These are phyloP conservation scores for Coemansia interrupta DNA, from an alignment of 192 early-diverging fungal genomes.

Conservation along the genomic window DNA sequence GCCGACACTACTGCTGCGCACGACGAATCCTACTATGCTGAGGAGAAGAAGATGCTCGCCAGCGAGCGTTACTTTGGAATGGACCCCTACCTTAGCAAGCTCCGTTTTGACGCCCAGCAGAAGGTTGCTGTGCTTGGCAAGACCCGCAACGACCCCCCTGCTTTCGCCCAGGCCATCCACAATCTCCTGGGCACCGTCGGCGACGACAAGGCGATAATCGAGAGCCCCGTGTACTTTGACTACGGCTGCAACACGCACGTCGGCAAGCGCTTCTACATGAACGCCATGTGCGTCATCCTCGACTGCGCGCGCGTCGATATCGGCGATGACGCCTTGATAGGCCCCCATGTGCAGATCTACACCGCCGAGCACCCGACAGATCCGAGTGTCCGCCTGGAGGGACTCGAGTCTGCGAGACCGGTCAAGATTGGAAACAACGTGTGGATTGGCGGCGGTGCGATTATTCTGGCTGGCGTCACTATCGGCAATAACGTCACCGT, in stretches of 20 bases:
- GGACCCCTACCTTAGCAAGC: conserved; percentile 54
- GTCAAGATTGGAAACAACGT: conserved; percentile 77
- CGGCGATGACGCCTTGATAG: conserved; percentile 70
- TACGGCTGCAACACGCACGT: conserved; percentile 75
- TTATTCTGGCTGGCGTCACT: conserved; percentile 81
- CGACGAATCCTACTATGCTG: conserved; percentile 29
- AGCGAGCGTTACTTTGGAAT: conserved; percentile 58
- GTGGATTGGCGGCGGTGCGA: conserved; percentile 81
- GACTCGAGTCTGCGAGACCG: conserved; percentile 19
- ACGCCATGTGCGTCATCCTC: conserved; percentile 69
- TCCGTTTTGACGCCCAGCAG: conserved; percentile 33
- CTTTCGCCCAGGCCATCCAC: conserved; percentile 23
- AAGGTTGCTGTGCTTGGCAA: conserved; percentile 20
- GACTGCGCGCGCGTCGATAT: conserved; percentile 72
- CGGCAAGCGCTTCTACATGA: conserved; percentile 74
- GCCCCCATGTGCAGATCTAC: conserved; percentile 74
- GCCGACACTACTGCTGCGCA: conserved; percentile 3
- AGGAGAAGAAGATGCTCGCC: conserved; percentile 64
- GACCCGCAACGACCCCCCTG: conserved; percentile 27
- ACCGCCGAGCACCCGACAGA: conserved; percentile 72
- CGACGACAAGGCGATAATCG: conserved; percentile 57
- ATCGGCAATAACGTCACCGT: conserved; percentile 75
- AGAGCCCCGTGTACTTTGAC: conserved; percentile 69
- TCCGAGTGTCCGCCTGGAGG: conserved; percentile 27
- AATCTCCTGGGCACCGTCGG: conserved; percentile 59